A percentile compares a stretch with the other conserved stretches of the same genome.
Evolutionary conservation across 2,329 filamentous ascomycete genomes (phyloP).

Genomic region (Cladophialophora immunda): DNA sequence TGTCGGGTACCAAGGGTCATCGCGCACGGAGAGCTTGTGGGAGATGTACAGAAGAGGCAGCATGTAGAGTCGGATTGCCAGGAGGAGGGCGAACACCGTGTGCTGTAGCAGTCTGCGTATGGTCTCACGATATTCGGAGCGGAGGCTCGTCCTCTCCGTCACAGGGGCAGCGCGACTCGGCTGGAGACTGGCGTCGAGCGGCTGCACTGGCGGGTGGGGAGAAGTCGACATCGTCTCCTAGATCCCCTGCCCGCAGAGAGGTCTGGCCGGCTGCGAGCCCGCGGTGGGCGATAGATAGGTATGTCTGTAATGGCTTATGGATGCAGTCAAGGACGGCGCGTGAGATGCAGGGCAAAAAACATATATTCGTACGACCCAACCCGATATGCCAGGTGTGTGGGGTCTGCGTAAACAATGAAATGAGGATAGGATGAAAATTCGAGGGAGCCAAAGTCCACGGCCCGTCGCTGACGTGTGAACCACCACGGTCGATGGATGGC

Average conservation of each 20-base stretch:
- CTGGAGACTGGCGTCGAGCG: neutral
- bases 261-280: neutral
- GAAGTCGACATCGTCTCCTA: neutral
- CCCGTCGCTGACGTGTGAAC: neutral
- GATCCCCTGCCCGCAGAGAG: neutral
- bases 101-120: constrained; percentile 31
- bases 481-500: neutral
- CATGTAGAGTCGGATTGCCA: constrained; percentile 34
- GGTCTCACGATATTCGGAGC: constrained; percentile 46
- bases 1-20: constrained; percentile 28
- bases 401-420: neutral
- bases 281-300: neutral
- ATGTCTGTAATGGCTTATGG: neutral
- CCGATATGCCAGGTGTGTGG: neutral
- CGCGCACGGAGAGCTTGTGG: constrained; percentile 28
- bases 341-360: neutral
- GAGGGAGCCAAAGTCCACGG: neutral
- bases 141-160: constrained; percentile 12
- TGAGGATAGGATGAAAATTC: neutral
- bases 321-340: neutral
- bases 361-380: neutral
- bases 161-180: neutral
- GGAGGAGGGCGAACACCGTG: constrained; percentile 25
- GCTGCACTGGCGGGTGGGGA: neutral
- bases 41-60: constrained; percentile 34